Base-by-base conservation (phyloP, 176 grass and related monocot species). In the Lolium rigidum region DNA sequence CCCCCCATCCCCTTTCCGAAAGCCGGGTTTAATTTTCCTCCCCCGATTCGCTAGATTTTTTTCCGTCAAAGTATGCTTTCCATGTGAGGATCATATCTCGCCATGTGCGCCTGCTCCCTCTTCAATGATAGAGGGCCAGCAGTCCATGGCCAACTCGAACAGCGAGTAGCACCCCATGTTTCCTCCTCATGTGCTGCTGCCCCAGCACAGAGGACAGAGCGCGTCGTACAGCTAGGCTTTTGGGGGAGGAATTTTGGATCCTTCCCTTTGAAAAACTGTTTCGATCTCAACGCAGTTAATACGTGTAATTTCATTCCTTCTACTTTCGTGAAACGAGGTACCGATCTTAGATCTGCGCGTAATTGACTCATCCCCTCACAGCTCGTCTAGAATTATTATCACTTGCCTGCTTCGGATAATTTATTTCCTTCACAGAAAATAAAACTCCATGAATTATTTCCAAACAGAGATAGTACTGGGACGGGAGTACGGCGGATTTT, bases 271-370 rank as follows among this genome's bases (percentile, higher is more conserved):
- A 35, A 39, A 7, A 65, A 37, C 66, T 26, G 17, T 28, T 82
- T 65, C 17, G 21, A 18, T 66, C 59, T 21, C 17, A 6, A 66
- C 59, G 20, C 74, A 76, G 84, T 83, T 67, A 87, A n/a, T 80
- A 84, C 80, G 49, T 1, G 4, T 65, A n/a, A 51, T 43, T 75
- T 41, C 75, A 66, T 74, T 56, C 74, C 74, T 17, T 38, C 43
- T 28, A 28, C 26, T 28, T 80, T 20, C 7, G 5, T 51, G 50
- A 58, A 84, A 7, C 9, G 12, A 46, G 86, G 63, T 60, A 21
- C 57, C 17, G 50, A 69, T 77, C 60, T 60, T 75, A 70, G 81
- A 91, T 87, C 85, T 87, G 70, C 15, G 6, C 26, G 22, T 83
- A 47, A 64, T 54, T 66, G 24, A 81, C 57, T 37, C 76, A 66